These are phyloP conservation scores for Phytophthora tubulina DNA, from an alignment of 352 stramenopile species.

Conservation along the genomic window DNA sequence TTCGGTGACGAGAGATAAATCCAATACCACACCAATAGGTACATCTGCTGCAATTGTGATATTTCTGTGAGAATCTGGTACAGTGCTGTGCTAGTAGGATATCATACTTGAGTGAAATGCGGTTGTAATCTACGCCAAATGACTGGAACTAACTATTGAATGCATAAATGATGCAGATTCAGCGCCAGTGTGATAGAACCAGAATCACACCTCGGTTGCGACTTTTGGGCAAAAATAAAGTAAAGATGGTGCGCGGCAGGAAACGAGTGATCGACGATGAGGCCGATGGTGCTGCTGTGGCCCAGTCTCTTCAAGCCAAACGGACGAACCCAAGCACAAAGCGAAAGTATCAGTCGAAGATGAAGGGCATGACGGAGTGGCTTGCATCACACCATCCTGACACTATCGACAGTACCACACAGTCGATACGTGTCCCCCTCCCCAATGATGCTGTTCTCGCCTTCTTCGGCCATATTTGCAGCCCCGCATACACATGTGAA, in stretches of 20 bases:
- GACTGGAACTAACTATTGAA: neutral
- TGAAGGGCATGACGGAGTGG: conserved; percentile 5
- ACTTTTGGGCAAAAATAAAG: neutral
- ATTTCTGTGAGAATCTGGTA: neutral
- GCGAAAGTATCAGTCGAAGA: neutral
- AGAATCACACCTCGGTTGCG: neutral
- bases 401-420: neutral
- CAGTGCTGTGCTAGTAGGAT: neutral
- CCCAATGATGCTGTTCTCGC: neutral
- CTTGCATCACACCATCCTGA: neutral
- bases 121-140: neutral
- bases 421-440: neutral
- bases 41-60: neutral
- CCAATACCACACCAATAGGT: no score
- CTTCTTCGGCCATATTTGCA: neutral
- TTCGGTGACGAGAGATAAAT: no score
- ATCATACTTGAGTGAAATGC: neutral
- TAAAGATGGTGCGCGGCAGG: neutral
- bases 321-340: conserved; percentile 12
- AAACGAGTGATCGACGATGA: no score
- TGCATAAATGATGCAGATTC: neutral
- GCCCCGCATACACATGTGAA: no score
- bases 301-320: conserved; percentile 3
- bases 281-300: neutral
- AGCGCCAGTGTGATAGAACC: neutral